A percentile compares a stretch with the other conserved stretches of the same genome.
phyloP scores from a whole-genome alignment of 208 protist genomes.

The Trypanosoma lewisi region DNA sequence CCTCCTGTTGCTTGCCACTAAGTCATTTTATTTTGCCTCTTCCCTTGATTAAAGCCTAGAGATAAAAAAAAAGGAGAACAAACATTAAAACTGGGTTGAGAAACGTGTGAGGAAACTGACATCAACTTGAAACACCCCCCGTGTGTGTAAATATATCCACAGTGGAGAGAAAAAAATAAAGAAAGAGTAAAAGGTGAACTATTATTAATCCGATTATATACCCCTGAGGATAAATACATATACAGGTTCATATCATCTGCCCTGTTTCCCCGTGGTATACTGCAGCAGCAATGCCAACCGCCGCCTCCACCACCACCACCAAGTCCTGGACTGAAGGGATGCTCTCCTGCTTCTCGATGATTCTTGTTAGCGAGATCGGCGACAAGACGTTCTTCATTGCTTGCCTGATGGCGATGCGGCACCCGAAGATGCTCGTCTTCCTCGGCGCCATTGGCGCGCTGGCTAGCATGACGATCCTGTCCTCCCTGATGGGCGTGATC shows the following conservation, averaged over 20 bases:
- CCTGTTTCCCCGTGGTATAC: too few species aligned
- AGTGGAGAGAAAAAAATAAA: too few species aligned
- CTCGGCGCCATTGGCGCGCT: slow-evolving; percentile 85
- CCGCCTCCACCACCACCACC: neutral
- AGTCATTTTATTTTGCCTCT: too few species aligned
- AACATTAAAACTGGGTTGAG: neutral
- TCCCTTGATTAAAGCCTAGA: neutral
- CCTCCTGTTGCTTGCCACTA: too few species aligned
- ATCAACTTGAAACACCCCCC: too few species aligned
- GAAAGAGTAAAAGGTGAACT: too few species aligned
- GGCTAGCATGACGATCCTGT: slow-evolving; percentile 93
- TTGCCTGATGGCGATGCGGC: slow-evolving; percentile 94
- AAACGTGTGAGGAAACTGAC: too few species aligned
- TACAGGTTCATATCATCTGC: too few species aligned
- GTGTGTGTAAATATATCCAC: too few species aligned
- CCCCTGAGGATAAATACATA: too few species aligned
- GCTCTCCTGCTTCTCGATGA: slow-evolving; percentile 87
- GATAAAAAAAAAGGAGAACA: neutral
- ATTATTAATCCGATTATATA: too few species aligned
- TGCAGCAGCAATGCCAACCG: too few species aligned
- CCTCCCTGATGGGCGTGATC: slow-evolving; percentile 76
- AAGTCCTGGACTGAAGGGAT: slow-evolving; percentile 70
- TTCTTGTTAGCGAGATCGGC: slow-evolving; percentile 92
- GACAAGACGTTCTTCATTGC: slow-evolving; percentile 98
- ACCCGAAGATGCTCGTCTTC: slow-evolving; percentile 81